phyloP scores from a whole-genome alignment of 2,329 filamentous ascomycete genomes.

The Fusarium nematophilum region DNA sequence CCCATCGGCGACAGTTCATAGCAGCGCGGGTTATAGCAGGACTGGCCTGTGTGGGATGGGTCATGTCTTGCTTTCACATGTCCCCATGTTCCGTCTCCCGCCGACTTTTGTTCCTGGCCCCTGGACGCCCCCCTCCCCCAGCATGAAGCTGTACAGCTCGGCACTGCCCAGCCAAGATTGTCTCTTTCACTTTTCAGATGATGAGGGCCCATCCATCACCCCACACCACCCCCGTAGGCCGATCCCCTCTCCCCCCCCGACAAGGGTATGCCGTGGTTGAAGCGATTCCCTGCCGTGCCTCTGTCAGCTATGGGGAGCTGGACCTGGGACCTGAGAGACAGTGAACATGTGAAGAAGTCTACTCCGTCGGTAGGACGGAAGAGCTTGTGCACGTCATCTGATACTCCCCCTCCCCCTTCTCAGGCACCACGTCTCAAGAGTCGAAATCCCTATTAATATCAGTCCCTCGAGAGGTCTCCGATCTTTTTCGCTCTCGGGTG shows the following conservation, averaged over 20 bases:
- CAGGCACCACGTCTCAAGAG: not conserved
- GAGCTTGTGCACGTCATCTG: conserved; percentile 32
- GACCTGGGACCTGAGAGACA: not conserved
- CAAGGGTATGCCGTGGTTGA: conserved; percentile 4
- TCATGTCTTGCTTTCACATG: not conserved
- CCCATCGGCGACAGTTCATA: too few species aligned
- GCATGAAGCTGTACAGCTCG: not conserved
- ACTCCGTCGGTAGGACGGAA: conserved; percentile 7
- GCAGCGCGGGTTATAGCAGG: too few species aligned
- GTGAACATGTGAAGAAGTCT: conserved; percentile 27
- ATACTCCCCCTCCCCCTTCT: conserved; percentile 14
- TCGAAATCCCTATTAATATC: conserved; percentile 16
- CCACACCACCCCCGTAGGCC: conserved; percentile 4
- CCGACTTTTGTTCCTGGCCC: conserved; percentile 22
- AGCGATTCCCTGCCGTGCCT: conserved; percentile 25
- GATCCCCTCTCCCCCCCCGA: conserved; percentile 8
- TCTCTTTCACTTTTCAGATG: not conserved
- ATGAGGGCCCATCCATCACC: conserved; percentile 1
- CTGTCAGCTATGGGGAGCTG: not conserved
- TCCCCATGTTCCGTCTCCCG: conserved; percentile 32
- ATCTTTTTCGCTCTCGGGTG: too few species aligned
- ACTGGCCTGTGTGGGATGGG: too few species aligned
- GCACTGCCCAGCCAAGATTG: not conserved
- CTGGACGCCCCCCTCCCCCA: not conserved
- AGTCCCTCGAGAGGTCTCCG: not conserved